phyloP scores from a whole-genome alignment of 352 stramenopile species.

The Phytophthora idaei region DNA sequence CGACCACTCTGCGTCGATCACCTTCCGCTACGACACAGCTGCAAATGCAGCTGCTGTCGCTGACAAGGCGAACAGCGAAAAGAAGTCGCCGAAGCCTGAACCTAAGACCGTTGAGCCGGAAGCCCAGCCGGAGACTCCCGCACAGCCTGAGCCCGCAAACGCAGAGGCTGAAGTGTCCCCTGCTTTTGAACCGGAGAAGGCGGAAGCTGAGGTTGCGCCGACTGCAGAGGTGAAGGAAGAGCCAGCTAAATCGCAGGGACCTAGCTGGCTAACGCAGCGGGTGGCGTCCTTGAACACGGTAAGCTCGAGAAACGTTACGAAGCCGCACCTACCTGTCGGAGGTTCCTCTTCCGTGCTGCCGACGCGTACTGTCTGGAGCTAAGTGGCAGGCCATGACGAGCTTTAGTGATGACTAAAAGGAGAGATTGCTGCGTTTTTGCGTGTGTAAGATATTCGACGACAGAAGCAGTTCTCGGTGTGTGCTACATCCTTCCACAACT shows the following conservation, averaged over 20 bases:
- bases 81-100: slow-evolving; percentile 18
- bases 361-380: slow-evolving; percentile 65
- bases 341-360: slow-evolving; percentile 41
- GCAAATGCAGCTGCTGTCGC: slow-evolving; percentile 38
- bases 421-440: slow-evolving; percentile 30
- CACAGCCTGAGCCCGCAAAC: slow-evolving; percentile 18
- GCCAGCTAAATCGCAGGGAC: slow-evolving; percentile 20
- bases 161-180: slow-evolving; percentile 9
- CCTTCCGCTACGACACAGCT: slow-evolving; percentile 59
- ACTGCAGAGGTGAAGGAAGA: slow-evolving; percentile 30
- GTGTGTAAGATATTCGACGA: slow-evolving; percentile 43
- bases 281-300: slow-evolving; percentile 36
- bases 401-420: slow-evolving; percentile 6
- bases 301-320: slow-evolving; percentile 22
- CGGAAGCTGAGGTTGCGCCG: slow-evolving; percentile 10
- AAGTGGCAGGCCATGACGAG: slow-evolving; percentile 23
- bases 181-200: slow-evolving; percentile 21
- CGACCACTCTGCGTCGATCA: slow-evolving; percentile 72
- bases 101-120: slow-evolving; percentile 19
- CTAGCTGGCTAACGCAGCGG: slow-evolving; percentile 35
- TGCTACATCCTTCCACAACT: slow-evolving; percentile 26
- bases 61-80: slow-evolving; percentile 32
- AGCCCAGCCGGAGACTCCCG: slow-evolving; percentile 14
- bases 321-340: slow-evolving; percentile 30
- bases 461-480: slow-evolving; percentile 26